A percentile compares a stretch with the other conserved stretches of the same genome.
These are phyloP conservation scores for Elaphomyces granulatus DNA, from an alignment of 495 filamentous ascomycete species.

Conservation along the genomic window DNA sequence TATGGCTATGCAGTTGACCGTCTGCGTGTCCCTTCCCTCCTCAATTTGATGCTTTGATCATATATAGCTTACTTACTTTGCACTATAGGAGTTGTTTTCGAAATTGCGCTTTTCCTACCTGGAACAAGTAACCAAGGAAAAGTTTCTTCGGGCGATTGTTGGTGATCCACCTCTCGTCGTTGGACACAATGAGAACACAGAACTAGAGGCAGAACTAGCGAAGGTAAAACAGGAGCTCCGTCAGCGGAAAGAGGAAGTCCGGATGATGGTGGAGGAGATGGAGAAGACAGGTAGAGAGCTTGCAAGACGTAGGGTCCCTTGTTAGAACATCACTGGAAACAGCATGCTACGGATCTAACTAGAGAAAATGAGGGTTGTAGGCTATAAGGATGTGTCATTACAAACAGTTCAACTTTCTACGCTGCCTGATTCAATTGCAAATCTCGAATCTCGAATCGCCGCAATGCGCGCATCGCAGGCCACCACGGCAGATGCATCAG, in stretches of 20 bases:
- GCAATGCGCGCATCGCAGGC: conserved; percentile 35
- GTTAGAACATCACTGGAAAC: too few species aligned
- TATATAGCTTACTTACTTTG: neutral
- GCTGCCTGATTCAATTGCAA: conserved; percentile 49
- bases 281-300: conserved; percentile 53
- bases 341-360: too few species aligned
- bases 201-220: conserved; percentile 55
- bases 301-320: conserved; percentile 23
- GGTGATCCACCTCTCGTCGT: conserved; percentile 78
- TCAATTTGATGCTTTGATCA: neutral
- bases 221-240: conserved; percentile 63
- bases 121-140: conserved; percentile 83
- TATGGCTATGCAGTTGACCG: conserved; percentile 17
- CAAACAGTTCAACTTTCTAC: conserved; percentile 43
- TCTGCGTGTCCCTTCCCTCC: too few species aligned
- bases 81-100: conserved; percentile 64
- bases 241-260: conserved; percentile 63
- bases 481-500: conserved; percentile 21
- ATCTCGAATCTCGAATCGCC: conserved; percentile 44
- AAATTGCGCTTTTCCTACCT: conserved; percentile 86
- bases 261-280: conserved; percentile 54
- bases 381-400: conserved; percentile 48
- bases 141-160: conserved; percentile 84
- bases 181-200: conserved; percentile 65
- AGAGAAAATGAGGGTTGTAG: too few species aligned